These are phyloP conservation scores for Aspergillus novoparasiticus DNA, from an alignment of 2,329 filamentous ascomycete genomes.

Conservation along the genomic window DNA sequence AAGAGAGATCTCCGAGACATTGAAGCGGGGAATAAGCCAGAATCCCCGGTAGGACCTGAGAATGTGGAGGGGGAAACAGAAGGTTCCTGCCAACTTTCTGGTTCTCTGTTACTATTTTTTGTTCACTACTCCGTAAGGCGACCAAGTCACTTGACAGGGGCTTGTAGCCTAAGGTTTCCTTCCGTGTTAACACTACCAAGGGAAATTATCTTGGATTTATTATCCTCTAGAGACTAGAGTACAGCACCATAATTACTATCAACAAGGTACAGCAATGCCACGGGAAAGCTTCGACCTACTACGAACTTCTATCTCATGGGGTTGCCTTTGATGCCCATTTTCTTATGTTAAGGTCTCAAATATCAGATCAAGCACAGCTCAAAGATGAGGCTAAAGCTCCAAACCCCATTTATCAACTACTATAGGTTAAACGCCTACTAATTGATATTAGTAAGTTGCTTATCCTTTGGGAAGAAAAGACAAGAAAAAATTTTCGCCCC, in stretches of 20 bases:
- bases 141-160: not conserved
- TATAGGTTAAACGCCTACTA: not conserved
- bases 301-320: not conserved
- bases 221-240: not conserved
- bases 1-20: not conserved
- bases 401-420: not conserved
- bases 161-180: not conserved
- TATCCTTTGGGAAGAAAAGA: not conserved
- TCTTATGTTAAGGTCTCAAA: not conserved
- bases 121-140: not conserved
- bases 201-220: no score
- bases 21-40: not conserved
- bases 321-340: not conserved
- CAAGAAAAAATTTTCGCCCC: not conserved
- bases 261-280: not conserved
- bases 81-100: not conserved
- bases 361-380: not conserved
- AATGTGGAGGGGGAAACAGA: not conserved
- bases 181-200: not conserved
- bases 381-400: not conserved
- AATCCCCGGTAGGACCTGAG: not conserved
- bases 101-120: conserved; percentile 1
- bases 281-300: not conserved
- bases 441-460: not conserved
- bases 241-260: not conserved